Evolutionary conservation across 192 early-diverging fungal genomes (phyloP).

Genomic region (Mortierella hygrophila): DNA sequence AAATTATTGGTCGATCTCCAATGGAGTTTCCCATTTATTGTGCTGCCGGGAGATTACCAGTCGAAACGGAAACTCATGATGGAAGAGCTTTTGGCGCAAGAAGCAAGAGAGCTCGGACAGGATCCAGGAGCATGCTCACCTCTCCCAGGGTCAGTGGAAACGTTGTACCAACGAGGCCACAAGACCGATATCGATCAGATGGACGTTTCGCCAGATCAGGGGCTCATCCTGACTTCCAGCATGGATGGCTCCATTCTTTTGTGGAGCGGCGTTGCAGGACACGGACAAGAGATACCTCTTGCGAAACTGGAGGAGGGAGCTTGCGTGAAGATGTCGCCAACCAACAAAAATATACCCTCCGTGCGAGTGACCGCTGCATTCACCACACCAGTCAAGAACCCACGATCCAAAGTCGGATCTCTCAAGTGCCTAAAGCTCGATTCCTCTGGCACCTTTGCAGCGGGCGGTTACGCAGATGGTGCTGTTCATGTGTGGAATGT

Average conservation of each 20-base stretch:
- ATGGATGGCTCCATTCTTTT: conserved; percentile 44
- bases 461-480: conserved; percentile 33
- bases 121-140: conserved; percentile 27
- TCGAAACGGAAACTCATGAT: conserved; percentile 54
- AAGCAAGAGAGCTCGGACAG: conserved; percentile 37
- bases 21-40: conserved; percentile 53
- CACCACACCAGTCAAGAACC: background rate
- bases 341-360: background rate
- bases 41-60: conserved; percentile 49
- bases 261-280: conserved; percentile 18
- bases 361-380: background rate
- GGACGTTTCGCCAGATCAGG: conserved; percentile 16
- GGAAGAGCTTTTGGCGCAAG: conserved; percentile 43
- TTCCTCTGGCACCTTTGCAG: conserved; percentile 23
- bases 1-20: conserved; percentile 53
- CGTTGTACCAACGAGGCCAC: conserved; percentile 33
- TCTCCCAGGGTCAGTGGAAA: conserved; percentile 41
- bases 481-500: conserved; percentile 27
- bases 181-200: conserved; percentile 53
- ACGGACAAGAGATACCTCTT: conserved; percentile 18
- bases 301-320: conserved; percentile 21
- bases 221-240: conserved; percentile 39
- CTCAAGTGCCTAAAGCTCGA: conserved; percentile 32
- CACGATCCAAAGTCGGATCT: conserved; percentile 13
- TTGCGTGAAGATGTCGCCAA: background rate